Evolutionary conservation across 805 yeast genomes (phyloP), one percentile per base, ranked within the genome.

Genomic region (Saccharomycopsis fibuligera): DNA sequence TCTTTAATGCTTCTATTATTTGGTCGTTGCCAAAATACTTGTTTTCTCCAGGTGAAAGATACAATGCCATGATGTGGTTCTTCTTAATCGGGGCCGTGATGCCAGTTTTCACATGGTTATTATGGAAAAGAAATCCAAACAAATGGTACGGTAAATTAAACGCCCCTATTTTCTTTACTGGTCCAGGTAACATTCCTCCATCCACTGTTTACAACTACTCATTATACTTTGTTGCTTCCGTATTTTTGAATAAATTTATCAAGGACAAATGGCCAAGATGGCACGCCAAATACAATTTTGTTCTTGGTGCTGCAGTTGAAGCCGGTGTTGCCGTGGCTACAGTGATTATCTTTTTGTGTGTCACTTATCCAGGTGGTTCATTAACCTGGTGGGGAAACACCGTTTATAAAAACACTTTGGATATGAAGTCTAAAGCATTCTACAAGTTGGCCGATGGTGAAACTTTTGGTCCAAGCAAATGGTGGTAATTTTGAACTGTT

Each of bases 181-280:
- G 78, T 5, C 64, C 76, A n/a, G 81, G 81, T 40, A 69, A 72
- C 56, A 77, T 82, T 57, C 90, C 91, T 14, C 90, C 91, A 37
- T 83, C 86, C 35, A 80, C 88, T 3, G 79, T 85, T 25, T 81
- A 80, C 62, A 81, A 79, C 61, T 81, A 79, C 62, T 73, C 81
- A 1, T 71, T 76, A 22, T 79, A 78, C 33, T 68, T 78, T 44
- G 62, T 66, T 2, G 56, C 74, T 47, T 72, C 79, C 6, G 71
- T 64, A 48, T 55, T 67, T 27, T 68, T 78, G 61, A 66, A 68
- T 67, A 70, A 69, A 56, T 60, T 64, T 35, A 63, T 79, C 41
- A 75, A 72, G 53, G 67, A 65, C 40, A 65, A 65, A 50, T 78
- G 75, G 65, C 66, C 74, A 4, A 58, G 62, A 24, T 79, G 83